Conservation (phyloP, 163 green algal species). For the Prototheca cutis region DNA sequence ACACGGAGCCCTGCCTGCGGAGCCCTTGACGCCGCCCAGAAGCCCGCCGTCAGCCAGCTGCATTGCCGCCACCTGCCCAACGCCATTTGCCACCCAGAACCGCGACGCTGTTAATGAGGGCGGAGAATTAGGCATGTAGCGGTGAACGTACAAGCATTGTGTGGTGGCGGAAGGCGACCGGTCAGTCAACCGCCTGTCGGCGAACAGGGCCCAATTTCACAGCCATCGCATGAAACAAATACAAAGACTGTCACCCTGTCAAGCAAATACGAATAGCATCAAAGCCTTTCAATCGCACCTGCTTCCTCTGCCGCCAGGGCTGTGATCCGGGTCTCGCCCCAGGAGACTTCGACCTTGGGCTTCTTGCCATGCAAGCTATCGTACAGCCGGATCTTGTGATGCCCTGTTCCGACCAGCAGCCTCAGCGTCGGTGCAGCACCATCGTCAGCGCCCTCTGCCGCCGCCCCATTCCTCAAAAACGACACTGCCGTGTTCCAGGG, state of each 20-base stretch:
- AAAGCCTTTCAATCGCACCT: slow-evolving; percentile 2
- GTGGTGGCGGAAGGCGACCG: no score
- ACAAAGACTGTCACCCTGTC: no score
- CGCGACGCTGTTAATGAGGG: slow-evolving; percentile 21
- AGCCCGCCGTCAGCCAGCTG: slow-evolving; percentile 44
- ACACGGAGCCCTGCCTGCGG: no score
- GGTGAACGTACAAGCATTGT: no score
- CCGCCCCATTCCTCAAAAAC: no score
- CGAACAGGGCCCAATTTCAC: no score
- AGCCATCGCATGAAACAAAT: no score
- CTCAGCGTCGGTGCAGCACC: no score
- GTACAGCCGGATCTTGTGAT: slow-evolving; percentile 68
- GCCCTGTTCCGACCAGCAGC: slow-evolving; percentile 46
- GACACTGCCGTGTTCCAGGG: slow-evolving; percentile 49
- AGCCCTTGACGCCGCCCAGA: slow-evolving; percentile 44
- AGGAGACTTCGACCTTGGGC: slow-evolving; percentile 18
- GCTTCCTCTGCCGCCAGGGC: slow-evolving; percentile 30
- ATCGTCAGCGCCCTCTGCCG: no score
- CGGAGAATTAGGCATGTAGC: no score
- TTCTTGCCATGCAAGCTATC: slow-evolving; percentile 16
- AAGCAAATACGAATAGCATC: background rate
- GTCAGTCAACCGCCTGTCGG: no score
- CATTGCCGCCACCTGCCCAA: slow-evolving; percentile 45
- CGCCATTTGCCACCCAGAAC: slow-evolving; percentile 56
- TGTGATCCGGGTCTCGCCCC: slow-evolving; percentile 44